Base-by-base conservation (phyloP, 2,329 filamentous ascomycete species). In the Huntiella moniliformis region DNA sequence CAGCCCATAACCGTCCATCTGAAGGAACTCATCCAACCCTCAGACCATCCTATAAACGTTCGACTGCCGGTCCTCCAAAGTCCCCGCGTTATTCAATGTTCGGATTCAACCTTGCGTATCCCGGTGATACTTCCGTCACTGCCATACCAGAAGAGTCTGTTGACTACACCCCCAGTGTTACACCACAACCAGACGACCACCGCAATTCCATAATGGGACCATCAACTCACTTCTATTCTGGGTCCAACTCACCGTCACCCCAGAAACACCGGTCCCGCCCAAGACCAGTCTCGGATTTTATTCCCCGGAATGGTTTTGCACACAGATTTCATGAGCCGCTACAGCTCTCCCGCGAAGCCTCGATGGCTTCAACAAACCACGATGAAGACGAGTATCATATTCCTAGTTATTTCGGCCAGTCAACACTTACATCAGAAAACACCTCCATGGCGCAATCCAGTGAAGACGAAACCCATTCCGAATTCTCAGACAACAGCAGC, bases 401-500 rank as follows among this genome's bases (percentile, higher is more conserved):
- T 15, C 47, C 40, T 40, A 49, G 46, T 18, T 44, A 46, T 32
- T 44, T 49, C 34, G 34, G 38, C 6, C 47, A 46, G 18, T 34
- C 47, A 3, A 10, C 32, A 5, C 16, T 33, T 10, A 31, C 34
- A n/a, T 47, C 45, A 5, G 38, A 18, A 22, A 42, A 39, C 39
- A 31, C 42, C 17, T 47, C 45, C 12, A 42, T 38, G 11, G 34
- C 34, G 15, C 47, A 22, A 8, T 61, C 63, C 53, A 70, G 65
- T 54, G 71, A 73, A 50, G 70, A 73, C 47, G 17, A 62, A 62
- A 37, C 48, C 13, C 46, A 51, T 49, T 63, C 63, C 8, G 66
- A 69, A 44, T 53, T 65, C 22, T 71, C 67, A 54, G 68, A 71
- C 48, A 58, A 56, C n/a, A 64, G 66, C 44, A 46, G 44, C 60